Evolutionary conservation across 2,329 filamentous ascomycete species (phyloP), one percentile per base, ranked within the genome.

Genomic region (Stylonectria norvegica): DNA sequence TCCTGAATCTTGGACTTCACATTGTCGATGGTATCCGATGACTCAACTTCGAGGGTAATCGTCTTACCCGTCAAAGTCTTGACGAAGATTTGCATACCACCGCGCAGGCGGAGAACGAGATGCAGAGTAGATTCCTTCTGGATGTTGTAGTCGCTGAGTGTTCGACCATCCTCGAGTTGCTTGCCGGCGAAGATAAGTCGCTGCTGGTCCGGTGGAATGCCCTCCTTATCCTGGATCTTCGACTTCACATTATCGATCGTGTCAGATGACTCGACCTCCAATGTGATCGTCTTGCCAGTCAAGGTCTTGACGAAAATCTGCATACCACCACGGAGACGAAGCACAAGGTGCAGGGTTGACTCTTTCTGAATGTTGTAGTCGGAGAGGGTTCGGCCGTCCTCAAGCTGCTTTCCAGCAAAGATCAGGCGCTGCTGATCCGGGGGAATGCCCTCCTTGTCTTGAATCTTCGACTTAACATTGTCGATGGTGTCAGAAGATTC

Each of bases 361-460:
- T 95, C 88, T 75, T 95, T 95, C 70, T 95, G 89, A 38, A 95
- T 95, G 72, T 95, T 95, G 79, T 95, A 95, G 66, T 95, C 89
- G 47, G 79, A 84, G 0, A 95, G 75, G 19, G 89, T 95, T 38
- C 90, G 88, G 48, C 90, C 90, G 55, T 96, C 90, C 67, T 96
- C 90, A 9, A 95, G 80, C 66, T 96, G 90, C 78, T 96, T 96
- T 42, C 90, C 90, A 35, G 90, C 89, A 56, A 96, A 96, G 63
- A 95, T 96, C 52, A 96, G 68, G 57, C 89, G 90, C 73, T 96
- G 90, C 68, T 96, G 90, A 62, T 95, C 90, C 7, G 90, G 90
- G 29, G 90, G 90, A 38, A 96, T 96, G 18, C 90, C 90, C 69
- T 96, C 90, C 80, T 96, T 96, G 62, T 96, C 90, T 69, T 96